phyloP scores from a whole-genome alignment of 306 rosid genomes.

The Sesbania bispinosa region DNA sequence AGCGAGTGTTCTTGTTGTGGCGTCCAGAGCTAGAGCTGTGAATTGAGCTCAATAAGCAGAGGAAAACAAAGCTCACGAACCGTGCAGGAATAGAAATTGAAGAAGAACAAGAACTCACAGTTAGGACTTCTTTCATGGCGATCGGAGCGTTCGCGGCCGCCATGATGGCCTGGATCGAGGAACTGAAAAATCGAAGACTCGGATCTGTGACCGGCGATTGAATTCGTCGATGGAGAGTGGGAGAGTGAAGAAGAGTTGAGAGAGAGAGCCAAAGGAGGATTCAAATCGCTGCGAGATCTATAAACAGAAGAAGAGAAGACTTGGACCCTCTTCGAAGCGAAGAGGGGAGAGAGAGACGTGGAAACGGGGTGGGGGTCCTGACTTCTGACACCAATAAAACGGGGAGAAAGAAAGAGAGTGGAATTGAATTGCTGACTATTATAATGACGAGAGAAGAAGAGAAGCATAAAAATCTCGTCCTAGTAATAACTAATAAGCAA shows the following conservation, averaged over 20 bases:
- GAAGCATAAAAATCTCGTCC: not conserved
- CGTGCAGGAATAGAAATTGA: not conserved
- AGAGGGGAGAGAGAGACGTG: conserved; percentile 24
- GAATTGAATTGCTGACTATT: not conserved
- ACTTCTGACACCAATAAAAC: conserved; percentile 26
- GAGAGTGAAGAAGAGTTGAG: conserved; percentile 23
- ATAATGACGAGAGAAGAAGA: not conserved
- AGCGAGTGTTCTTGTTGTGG: not conserved
- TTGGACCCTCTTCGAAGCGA: conserved; percentile 40
- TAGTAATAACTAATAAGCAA: no score
- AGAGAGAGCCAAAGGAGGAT: conserved; percentile 27
- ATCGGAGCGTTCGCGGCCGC: conserved; percentile 99
- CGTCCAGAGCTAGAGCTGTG: not conserved
- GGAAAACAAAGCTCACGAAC: not conserved
- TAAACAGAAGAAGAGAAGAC: conserved; percentile 33
- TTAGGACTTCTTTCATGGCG: conserved; percentile 95
- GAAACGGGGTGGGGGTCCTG: conserved; percentile 11
- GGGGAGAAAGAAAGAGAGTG: not conserved
- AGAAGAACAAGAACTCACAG: conserved; percentile 50
- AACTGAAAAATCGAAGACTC: conserved; percentile 19
- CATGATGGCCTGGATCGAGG: conserved; percentile 70
- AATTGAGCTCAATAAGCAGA: conserved; percentile 24
- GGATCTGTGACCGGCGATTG: conserved; percentile 50
- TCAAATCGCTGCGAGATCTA: conserved; percentile 64
- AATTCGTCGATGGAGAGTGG: conserved; percentile 16